These are phyloP conservation scores for Rossbeevera mucosa DNA, from an alignment of 768 basidiomycete species.

Conservation along the genomic window DNA sequence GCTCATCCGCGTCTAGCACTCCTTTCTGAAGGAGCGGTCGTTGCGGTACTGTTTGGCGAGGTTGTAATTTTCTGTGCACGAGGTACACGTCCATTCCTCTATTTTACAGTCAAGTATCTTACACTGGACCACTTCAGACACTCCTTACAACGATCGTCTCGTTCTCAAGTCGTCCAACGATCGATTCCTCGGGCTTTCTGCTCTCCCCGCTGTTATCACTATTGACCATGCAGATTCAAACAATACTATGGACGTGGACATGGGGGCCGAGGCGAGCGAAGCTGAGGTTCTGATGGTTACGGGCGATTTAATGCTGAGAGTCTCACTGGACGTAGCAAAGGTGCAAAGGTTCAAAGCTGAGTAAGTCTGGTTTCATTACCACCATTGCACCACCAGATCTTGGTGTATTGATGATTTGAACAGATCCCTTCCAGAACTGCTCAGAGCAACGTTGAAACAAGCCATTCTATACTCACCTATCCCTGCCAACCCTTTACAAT, in stretches of 20 bases:
- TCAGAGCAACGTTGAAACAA: slow-evolving; percentile 79
- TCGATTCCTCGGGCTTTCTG: slow-evolving; percentile 66
- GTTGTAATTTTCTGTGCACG: slow-evolving; percentile 67
- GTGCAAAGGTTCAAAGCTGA: slow-evolving; percentile 57
- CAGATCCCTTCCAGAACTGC: slow-evolving; percentile 57
- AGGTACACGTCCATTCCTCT: slow-evolving; percentile 35
- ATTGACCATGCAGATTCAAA: slow-evolving; percentile 18
- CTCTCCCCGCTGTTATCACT: slow-evolving; percentile 27
- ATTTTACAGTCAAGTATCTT: not conserved
- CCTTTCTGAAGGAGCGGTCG: slow-evolving; percentile 52
- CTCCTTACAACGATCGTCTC: slow-evolving; percentile 65
- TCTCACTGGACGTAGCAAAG: slow-evolving; percentile 55
- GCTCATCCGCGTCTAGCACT: slow-evolving; percentile 67
- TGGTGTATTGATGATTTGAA: slow-evolving; percentile 26
- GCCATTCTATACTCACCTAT: slow-evolving; percentile 75
- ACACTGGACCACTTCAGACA: slow-evolving; percentile 39
- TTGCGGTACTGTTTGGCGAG: slow-evolving; percentile 71
- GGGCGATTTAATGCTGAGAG: slow-evolving; percentile 67
- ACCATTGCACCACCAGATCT: not conserved
- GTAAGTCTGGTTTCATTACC: slow-evolving; percentile 37
- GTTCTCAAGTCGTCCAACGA: slow-evolving; percentile 68
- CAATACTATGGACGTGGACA: slow-evolving; percentile 6
- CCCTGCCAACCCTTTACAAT: slow-evolving; percentile 73
- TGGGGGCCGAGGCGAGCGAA: slow-evolving; percentile 8
- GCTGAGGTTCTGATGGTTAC: slow-evolving; percentile 42